Conservation (phyloP, 1,284 basidiomycete species). For the Ustilago trichophora region DNA sequence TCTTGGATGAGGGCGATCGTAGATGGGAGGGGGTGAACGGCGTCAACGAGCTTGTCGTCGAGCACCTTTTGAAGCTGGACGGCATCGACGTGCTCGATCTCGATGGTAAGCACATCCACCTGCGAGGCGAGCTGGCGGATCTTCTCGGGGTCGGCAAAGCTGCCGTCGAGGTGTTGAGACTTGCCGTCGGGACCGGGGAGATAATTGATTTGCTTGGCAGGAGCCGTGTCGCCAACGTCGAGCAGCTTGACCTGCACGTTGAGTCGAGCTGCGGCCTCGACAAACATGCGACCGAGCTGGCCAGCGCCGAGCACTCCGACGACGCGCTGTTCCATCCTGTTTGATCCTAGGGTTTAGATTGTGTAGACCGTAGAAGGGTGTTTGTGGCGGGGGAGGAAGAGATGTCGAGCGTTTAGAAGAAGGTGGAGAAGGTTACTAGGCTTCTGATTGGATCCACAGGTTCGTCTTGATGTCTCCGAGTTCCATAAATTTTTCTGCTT, state of each 20-base stretch:
- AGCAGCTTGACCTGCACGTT: constrained; percentile 88
- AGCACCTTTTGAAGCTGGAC: constrained; percentile 72
- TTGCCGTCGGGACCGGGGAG: constrained; percentile 40
- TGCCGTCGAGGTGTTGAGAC: constrained; percentile 81
- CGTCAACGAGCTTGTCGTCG: constrained; percentile 59
- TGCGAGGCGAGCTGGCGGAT: constrained; percentile 82
- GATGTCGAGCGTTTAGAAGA: no score
- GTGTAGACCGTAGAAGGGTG: no score
- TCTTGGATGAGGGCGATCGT: constrained; percentile 94
- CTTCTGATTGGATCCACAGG: no score
- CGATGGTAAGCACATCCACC: constrained; percentile 90
- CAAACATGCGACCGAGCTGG: constrained; percentile 97
- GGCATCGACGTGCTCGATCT: constrained; percentile 96
- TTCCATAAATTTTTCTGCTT: no score
- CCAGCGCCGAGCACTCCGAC: constrained; percentile 77
- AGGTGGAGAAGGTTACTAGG: no score
- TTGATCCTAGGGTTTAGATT: no score
- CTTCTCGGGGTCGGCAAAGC: constrained; percentile 82
- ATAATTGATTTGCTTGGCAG: constrained; percentile 84
- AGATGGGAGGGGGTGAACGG: constrained; percentile 83
- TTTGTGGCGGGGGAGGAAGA: no score
- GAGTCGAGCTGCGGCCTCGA: constrained; percentile 85
- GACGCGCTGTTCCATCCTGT: constrained; percentile 46
- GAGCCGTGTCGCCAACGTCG: constrained; percentile 80
- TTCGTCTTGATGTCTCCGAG: no score